Evolutionary conservation across 257 asterid genomes (phyloP).

Genomic region (Rehmannia glutinosa): DNA sequence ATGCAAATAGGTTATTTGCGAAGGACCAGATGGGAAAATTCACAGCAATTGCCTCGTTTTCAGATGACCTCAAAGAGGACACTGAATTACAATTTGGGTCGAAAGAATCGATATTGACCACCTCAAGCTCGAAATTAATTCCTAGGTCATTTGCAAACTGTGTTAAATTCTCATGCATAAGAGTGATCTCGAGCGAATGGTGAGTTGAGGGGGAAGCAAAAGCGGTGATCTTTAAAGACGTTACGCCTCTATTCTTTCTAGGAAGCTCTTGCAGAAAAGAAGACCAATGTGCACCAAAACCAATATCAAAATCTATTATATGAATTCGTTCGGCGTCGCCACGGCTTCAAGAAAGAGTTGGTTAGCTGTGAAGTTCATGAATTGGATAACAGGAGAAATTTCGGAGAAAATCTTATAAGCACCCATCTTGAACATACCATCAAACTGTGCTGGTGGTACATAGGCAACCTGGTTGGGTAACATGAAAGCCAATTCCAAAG

Average conservation of each 20-base stretch:
- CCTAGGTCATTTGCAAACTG: conserved; percentile 44
- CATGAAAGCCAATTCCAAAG: conserved; percentile 31
- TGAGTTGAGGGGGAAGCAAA: conserved; percentile 52
- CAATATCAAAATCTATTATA: conserved; percentile 54
- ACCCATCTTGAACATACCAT: conserved; percentile 48
- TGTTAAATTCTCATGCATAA: conserved; percentile 46
- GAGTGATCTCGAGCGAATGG: conserved; percentile 40
- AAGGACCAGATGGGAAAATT: conserved; percentile 52
- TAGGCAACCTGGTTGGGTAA: conserved; percentile 18
- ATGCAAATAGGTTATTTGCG: conserved; percentile 24
- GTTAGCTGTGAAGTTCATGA: conserved; percentile 48
- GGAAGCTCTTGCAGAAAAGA: conserved; percentile 61
- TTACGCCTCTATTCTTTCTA: conserved; percentile 19
- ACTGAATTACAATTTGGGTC: conserved; percentile 36
- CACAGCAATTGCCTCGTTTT: conserved; percentile 39
- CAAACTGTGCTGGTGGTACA: conserved; percentile 28
- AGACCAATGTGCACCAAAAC: conserved; percentile 62
- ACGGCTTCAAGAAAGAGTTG: conserved; percentile 49
- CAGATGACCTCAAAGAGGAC: conserved; percentile 33
- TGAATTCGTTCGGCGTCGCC: conserved; percentile 29
- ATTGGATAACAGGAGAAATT: conserved; percentile 44
- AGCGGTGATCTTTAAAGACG: conserved; percentile 43
- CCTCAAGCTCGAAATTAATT: conserved; percentile 44
- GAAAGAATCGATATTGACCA: conserved; percentile 52
- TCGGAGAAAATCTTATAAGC: conserved; percentile 44